Base-by-base conservation (phyloP, 1,284 basidiomycete genomes). In the Cryptococcus hybrid region DNA sequence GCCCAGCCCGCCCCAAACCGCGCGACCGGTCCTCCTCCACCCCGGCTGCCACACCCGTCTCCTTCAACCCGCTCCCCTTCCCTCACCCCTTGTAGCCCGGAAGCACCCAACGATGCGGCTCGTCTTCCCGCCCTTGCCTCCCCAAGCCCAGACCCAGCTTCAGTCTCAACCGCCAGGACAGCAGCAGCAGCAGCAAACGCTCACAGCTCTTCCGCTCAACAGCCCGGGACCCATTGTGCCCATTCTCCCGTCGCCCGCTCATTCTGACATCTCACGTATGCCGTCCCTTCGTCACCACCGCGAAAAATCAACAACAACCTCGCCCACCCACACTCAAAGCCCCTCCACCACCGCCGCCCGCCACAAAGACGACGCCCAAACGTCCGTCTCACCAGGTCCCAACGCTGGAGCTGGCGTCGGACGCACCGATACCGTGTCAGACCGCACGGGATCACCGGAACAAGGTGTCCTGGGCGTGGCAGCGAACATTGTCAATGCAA, bases 91-190 rank as follows among this genome's bases (percentile, higher is more conserved):
- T 13, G 55, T 57, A 1, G 60, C 62, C 0, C 57, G 74, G 9
- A 59, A 62, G 51, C 74, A 76, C 49, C 74, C 74, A 5, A 74
- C 66, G 7, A 76, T 76, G 74, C 63, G 65, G 24, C 55, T 76
- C 13, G 62, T 57, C 11, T 76, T 71, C 58, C 67, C 73, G 7
- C 9, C 62, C 54, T 15, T 38, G 55, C 24, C 18, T 34, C 61
- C 9, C 12, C 50, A 11, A 12, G 8, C 11, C 50, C n/a, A 12
- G 15, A 13, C n/a, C 34, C 47, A 12, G 30, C 24, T 49, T 36
- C 7, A 30, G 30, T 30, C 30, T 30, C 30, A 30, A 30, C 4
- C 30, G 30, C 30, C 30, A 30, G 30, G 30, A 30, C 30, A 30
- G 30, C 30, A 30, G 30, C 30, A 30, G 30, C 30, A 30, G 30